phyloP scores from a whole-genome alignment of 2,329 filamentous ascomycete genomes.

The Xylariaceae sp. region DNA sequence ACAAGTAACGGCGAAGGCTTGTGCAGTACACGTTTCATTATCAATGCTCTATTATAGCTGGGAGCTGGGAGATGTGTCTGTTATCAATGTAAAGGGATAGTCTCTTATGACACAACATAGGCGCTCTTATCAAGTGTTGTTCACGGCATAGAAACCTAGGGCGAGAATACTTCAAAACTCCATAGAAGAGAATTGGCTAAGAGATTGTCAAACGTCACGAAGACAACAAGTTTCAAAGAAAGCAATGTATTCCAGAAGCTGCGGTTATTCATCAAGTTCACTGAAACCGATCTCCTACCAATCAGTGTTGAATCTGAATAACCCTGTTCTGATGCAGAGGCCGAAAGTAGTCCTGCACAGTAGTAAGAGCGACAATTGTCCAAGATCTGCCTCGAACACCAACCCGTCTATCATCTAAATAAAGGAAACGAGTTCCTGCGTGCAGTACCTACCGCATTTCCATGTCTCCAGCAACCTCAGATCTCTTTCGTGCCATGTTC shows the following conservation, averaged over 20 bases:
- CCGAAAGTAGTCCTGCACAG: neutral
- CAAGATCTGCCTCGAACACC: slow-evolving; percentile 7
- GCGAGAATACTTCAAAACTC: too few relatives aligned
- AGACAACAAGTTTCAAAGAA: neutral
- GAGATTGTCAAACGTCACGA: neutral
- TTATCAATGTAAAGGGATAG: too few relatives aligned
- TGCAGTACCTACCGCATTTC: neutral
- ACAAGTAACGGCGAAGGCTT: too few relatives aligned
- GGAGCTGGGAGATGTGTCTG: too few relatives aligned
- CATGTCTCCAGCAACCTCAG: neutral
- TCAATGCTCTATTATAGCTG: too few relatives aligned
- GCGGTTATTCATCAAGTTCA: neutral
- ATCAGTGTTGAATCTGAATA: neutral
- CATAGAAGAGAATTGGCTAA: neutral
- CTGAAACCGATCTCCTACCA: neutral
- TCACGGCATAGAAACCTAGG: too few relatives aligned
- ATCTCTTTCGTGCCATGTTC: neutral
- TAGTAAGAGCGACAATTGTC: slow-evolving; percentile 3
- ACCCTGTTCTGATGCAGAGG: neutral
- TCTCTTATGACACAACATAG: too few relatives aligned
- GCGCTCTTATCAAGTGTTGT: too few relatives aligned
- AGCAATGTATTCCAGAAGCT: neutral
- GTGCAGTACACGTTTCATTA: too few relatives aligned
- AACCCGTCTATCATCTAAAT: slow-evolving; percentile 10
- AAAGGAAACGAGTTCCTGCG: neutral